Conservation (phyloP, 1,284 basidiomycete genomes). For the Puccinia novopanici region DNA sequence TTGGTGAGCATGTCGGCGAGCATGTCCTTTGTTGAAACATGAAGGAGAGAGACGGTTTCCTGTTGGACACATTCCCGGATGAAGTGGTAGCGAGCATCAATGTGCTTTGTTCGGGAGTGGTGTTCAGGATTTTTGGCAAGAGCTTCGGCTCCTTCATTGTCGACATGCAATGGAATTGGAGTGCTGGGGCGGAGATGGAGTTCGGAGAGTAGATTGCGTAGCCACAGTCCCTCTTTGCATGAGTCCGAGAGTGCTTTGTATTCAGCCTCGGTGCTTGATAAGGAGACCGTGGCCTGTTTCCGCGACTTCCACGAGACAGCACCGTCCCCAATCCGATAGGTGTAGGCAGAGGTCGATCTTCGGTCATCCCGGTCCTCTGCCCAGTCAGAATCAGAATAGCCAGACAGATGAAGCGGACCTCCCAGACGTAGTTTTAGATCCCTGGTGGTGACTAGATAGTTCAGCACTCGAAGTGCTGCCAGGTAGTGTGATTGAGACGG, state of each 20-base stretch:
- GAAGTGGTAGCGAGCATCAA: background rate
- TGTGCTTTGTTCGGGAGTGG: too few species aligned
- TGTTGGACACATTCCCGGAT: background rate
- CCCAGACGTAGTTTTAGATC: background rate
- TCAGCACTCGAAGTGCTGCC: background rate
- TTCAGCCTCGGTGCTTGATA: too few species aligned
- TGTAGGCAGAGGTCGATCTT: conserved; percentile 2
- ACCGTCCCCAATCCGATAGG: background rate
- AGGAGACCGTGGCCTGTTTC: too few species aligned
- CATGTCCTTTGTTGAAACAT: too few species aligned
- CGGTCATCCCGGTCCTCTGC: background rate
- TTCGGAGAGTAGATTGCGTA: background rate
- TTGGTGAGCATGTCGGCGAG: too few species aligned
- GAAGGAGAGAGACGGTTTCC: background rate
- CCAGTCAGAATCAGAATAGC: conserved; percentile 22
- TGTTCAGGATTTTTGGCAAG: too few species aligned
- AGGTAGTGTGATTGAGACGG: background rate
- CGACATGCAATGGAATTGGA: too few species aligned
- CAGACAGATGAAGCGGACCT: background rate
- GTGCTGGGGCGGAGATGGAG: too few species aligned
- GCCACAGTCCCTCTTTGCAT: too few species aligned
- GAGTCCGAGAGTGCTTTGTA: too few species aligned
- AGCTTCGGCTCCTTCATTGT: too few species aligned
- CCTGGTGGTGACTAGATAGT: background rate
- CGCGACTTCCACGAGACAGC: too few species aligned